Evolutionary conservation across 305 asterid genomes (phyloP), one percentile per base, ranked within the genome.

Genomic region (Solanum hybrid): DNA sequence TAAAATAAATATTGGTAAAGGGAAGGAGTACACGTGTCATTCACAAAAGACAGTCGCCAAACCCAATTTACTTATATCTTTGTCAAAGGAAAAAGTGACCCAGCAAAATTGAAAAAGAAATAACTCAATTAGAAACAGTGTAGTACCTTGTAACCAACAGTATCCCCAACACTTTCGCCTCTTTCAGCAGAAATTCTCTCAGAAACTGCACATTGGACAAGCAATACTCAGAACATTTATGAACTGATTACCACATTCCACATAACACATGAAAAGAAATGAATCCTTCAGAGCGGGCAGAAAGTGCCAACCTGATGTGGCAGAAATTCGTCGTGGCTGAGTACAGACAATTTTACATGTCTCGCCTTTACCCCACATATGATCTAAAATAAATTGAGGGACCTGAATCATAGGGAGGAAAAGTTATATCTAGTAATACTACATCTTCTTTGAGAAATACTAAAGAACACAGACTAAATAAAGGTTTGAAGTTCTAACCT

Each of bases 121-220:
- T 27, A 29, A 7, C 75, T 40, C 71, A 6, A 40, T 42, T 76
- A 87, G 77, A 51, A 34, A 80, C 15, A 31, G n/a, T 60, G 90
- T 11, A 79, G 84, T 95, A 97, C 99, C 99, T 97, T 97, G 95
- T 95, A 97, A 79, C 99, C 99, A 90, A 97, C 96, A 78, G 98
- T 94, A 69, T 95, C 95, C 31, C 99, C 99, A 92, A 96, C 87
- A 87, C 36, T 89, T 95, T 97, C 99, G 78, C 98, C 99, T 94
- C 99, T 95, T 94, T 97, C 99, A 22, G 97, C 87, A 90, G 99
- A 96, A 90, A 97, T 95, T 93, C 99, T 94, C 92, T 96, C 99
- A 90, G 99, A 97, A 93, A 97, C 99, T 97, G 94, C 92, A 93
- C 77, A 92, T 87, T 88, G 85, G 92, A 88, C 86, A 91, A 86